Evolutionary conservation across 1,284 basidiomycete genomes (phyloP), one percentile per base, ranked within the genome.

Genomic region (Sanghuangporus weigelae): DNA sequence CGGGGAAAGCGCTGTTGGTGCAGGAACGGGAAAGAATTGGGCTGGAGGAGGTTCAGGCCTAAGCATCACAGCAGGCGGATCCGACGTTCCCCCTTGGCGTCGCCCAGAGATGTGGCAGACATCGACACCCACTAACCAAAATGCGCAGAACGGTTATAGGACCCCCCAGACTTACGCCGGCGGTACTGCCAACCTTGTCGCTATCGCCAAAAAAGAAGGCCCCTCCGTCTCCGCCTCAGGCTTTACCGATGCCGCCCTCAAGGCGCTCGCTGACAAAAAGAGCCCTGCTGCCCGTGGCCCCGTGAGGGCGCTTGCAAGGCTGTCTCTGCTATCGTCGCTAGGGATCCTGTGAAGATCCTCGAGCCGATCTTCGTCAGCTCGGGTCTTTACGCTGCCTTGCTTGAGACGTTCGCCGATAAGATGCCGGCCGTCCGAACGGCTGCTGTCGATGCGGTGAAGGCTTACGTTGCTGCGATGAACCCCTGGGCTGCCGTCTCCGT

Each of bases 381-480:
- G 63, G 91, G 92, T 69, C 83, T 98, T 70, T 92, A 95, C 76
- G 84, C 85, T 66, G 85, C 88, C 68, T 89, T 99, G 72, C 83
- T 96, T 72, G 97, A 98, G 80, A 77, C 90, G 39, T 93, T 96
- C 73, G 94, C 92, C 73, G 94, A 96, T 83, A 96, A 96, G 84
- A 89, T 89, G 81, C 89, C 91, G 70, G 84, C 86, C 70, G 91
- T 90, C 74, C 86, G 90, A 76, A 89, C 87, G 70, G 90, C 92
- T 63, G 92, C 96, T 67, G 79, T 96, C 67, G 87, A 90, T 72
- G 95, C 96, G 64, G 88, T 96, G 73, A 86, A 86, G 76, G 80
- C 83, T 72, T 90, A 91, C 73, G 89, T 88, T 73, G 81, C 90
- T 72, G 81, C 84, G 70, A 93, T 95, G 89, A 95, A 92, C 81